Conservation (phyloP, 2,329 filamentous ascomycete genomes). For the Sarocladiaceae sp. region DNA sequence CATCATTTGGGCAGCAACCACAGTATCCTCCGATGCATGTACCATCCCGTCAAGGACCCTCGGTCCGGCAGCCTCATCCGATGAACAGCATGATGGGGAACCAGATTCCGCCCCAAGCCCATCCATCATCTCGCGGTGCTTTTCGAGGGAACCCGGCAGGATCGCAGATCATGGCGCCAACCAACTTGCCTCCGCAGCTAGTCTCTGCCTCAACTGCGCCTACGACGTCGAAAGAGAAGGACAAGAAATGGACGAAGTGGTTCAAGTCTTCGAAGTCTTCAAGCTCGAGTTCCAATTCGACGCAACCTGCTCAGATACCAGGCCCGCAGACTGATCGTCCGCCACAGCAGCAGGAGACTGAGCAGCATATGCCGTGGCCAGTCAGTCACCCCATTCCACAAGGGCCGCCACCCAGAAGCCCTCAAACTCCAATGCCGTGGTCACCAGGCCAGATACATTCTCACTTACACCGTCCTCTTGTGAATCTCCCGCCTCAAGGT, state of each 20-base stretch:
- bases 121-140: background rate
- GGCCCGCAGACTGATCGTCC: background rate
- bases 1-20: no score
- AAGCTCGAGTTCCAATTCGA: no score
- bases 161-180: background rate
- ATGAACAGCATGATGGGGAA: no score
- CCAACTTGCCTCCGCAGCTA: background rate
- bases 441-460: conserved; percentile 2
- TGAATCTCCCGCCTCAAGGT: background rate
- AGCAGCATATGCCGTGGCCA: background rate
- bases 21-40: no score
- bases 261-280: conserved; percentile 18
- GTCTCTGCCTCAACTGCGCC: background rate
- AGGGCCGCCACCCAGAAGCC: background rate
- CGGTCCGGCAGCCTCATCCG: no score
- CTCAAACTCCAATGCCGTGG: background rate
- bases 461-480: background rate
- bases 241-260: conserved; percentile 25
- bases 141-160: background rate
- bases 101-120: background rate
- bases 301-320: background rate
- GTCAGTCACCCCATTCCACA: background rate
- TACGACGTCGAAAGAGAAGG: conserved; percentile 16
- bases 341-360: background rate
- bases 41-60: no score